A percentile compares a stretch with the other conserved stretches of the same genome.
phyloP scores from a whole-genome alignment of 2,329 filamentous ascomycete species.

The Talaromyces albobiverticillius region DNA sequence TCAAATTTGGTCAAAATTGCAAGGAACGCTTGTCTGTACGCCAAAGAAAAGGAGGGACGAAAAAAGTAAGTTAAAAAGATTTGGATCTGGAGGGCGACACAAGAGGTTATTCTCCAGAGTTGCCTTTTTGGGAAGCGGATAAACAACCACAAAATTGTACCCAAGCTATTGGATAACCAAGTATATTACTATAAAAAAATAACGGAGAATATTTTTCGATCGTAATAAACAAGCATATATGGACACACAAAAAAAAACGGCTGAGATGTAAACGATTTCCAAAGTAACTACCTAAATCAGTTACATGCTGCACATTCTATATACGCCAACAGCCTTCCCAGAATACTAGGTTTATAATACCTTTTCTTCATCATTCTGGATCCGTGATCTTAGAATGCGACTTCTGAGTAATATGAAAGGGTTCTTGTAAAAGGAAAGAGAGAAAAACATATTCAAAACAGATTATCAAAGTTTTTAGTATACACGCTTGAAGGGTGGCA shows the following conservation, averaged over 20 bases:
- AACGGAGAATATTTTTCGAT: neutral
- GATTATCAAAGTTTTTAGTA: conserved; percentile 39
- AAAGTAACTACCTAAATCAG: conserved; percentile 8
- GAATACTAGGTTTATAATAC: conserved; percentile 1
- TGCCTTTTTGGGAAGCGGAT: neutral
- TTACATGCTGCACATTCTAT: conserved; percentile 13
- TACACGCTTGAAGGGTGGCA: conserved; percentile 85
- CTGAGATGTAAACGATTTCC: neutral
- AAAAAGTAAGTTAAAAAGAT: no score
- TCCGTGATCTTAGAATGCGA: neutral
- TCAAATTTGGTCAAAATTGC: neutral
- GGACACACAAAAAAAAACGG: neutral
- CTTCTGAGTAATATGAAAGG: neutral
- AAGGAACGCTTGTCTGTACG: no score
- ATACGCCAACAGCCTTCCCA: conserved; percentile 7
- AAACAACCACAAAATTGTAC: no score
- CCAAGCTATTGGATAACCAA: no score
- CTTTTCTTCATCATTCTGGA: neutral
- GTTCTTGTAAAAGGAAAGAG: neutral
- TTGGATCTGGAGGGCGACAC: no score
- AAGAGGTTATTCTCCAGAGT: neutral
- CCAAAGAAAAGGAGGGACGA: no score
- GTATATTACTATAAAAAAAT: no score
- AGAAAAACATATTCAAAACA: conserved; percentile 1
- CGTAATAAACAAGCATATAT: no score